A percentile compares a stretch with the other conserved stretches of the same genome.
Conservation (phyloP, 345 rosid genomes). For the Dipteronia sinensis region DNA sequence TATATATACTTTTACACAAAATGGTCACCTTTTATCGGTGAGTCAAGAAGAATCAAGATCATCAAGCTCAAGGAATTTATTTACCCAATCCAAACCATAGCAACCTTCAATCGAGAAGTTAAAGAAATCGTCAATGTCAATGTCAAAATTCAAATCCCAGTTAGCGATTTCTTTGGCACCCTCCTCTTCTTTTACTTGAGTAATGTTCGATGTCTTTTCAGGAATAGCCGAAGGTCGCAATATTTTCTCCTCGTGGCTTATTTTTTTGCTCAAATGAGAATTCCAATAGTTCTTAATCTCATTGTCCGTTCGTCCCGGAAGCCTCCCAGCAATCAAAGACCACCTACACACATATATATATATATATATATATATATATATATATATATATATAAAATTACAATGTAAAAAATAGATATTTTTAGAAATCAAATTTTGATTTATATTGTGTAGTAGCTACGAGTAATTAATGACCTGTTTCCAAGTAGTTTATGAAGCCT, state of each 20-base stretch:
- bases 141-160: constrained; percentile 30
- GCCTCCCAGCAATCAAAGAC: constrained; percentile 72
- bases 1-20: background rate
- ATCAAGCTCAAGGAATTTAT: constrained; percentile 43
- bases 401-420: background rate
- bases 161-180: background rate
- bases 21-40: constrained; percentile 20
- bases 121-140: constrained; percentile 31
- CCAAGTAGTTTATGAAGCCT: constrained; percentile 63
- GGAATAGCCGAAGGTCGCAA: background rate
- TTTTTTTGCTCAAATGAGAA: constrained; percentile 67
- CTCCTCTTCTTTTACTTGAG: constrained; percentile 12
- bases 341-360: constrained; percentile 50
- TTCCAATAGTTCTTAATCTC: constrained; percentile 77
- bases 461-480: constrained; percentile 39
- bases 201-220: background rate
- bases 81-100: constrained; percentile 48
- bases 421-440: background rate
- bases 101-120: constrained; percentile 43
- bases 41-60: constrained; percentile 20
- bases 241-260: constrained; percentile 31
- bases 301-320: constrained; percentile 73
- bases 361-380: too few species aligned
- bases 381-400: background rate
- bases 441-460: background rate